Evolutionary conservation across 1,284 basidiomycete species (phyloP).

Genomic region (Tilletia walkeri): DNA sequence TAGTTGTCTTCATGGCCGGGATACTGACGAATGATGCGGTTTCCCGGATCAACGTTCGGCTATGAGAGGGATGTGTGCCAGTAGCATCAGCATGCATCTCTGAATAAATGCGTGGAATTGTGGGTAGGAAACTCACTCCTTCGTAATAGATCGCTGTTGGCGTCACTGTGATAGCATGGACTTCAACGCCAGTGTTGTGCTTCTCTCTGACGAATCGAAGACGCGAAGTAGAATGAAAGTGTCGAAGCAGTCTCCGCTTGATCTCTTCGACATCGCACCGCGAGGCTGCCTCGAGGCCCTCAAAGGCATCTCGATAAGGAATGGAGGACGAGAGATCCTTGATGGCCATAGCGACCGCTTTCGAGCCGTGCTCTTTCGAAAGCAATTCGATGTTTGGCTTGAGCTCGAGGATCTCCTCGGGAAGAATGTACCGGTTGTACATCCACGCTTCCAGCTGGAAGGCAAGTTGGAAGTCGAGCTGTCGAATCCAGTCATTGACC

Average conservation of each 20-base stretch:
- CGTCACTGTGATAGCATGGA: constrained; percentile 64
- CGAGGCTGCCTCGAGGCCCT: not conserved
- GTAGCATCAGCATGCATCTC: not conserved
- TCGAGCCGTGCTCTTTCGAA: constrained; percentile 7
- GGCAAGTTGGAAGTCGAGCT: constrained; percentile 15
- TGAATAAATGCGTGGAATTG: constrained; percentile 62
- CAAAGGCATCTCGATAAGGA: constrained; percentile 14
- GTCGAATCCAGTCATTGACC: not conserved
- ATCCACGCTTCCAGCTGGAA: not conserved
- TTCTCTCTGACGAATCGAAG: constrained; percentile 3
- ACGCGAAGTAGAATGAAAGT: not conserved
- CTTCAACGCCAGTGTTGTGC: constrained; percentile 17
- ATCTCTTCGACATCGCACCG: constrained; percentile 8
- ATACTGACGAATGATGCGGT: constrained; percentile 22
- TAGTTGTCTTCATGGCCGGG: constrained; percentile 61
- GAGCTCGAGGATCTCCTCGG: constrained; percentile 4
- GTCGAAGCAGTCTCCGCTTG: not conserved
- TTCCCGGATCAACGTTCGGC: constrained; percentile 13
- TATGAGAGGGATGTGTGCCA: not conserved
- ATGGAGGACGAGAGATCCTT: constrained; percentile 1
- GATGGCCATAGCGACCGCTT: constrained; percentile 3
- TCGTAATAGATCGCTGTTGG: constrained; percentile 70
- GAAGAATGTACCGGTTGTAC: constrained; percentile 14
- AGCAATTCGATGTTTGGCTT: not conserved
- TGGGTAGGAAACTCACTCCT: constrained; percentile 61